These are phyloP conservation scores for Zymoseptoria pseudotritici DNA, from an alignment of 2,329 filamentous ascomycete species.

Conservation along the genomic window DNA sequence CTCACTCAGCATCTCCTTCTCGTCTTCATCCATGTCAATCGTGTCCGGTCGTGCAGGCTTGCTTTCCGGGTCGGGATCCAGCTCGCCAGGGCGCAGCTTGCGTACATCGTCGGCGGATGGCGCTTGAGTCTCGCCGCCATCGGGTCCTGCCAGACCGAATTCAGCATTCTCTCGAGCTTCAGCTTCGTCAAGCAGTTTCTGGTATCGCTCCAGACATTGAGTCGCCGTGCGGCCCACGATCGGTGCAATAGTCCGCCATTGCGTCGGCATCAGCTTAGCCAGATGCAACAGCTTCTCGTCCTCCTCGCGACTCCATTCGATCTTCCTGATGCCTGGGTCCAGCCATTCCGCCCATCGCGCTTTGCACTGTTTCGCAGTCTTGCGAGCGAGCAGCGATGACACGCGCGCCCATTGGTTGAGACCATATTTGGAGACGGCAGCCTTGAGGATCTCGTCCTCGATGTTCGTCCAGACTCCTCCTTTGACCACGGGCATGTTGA, in stretches of 20 bases:
- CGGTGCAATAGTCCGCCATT: constrained; percentile 97
- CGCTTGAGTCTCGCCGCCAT: constrained; percentile 77
- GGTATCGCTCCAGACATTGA: constrained; percentile 93
- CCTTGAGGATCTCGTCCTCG: constrained; percentile 94
- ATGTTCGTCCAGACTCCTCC: constrained; percentile 64
- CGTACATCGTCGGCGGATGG: constrained; percentile 90
- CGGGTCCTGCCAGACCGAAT: constrained; percentile 74
- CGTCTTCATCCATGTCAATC: constrained; percentile 95
- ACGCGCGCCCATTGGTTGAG: constrained; percentile 98
- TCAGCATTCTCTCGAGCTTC: constrained; percentile 79
- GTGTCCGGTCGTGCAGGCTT: constrained; percentile 94
- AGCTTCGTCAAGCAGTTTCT: constrained; percentile 91
- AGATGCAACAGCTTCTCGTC: constrained; percentile 95
- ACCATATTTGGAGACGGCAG: constrained; percentile 87
- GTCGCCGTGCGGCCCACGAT: constrained; percentile 95
- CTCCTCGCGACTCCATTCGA: constrained; percentile 98
- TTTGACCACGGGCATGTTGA: constrained; percentile 57
- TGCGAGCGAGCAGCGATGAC: constrained; percentile 90
- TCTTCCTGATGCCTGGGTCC: constrained; percentile 95
- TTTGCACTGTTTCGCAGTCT: constrained; percentile 98
- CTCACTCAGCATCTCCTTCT: constrained; percentile 99
- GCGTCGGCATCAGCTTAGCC: constrained; percentile 96
- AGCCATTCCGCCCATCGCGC: constrained; percentile 98
- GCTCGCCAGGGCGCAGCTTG: constrained; percentile 72
- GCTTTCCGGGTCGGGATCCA: constrained; percentile 94